phyloP scores from a whole-genome alignment of 345 rosid genomes.

The Psidium friedrichsthalianum region DNA sequence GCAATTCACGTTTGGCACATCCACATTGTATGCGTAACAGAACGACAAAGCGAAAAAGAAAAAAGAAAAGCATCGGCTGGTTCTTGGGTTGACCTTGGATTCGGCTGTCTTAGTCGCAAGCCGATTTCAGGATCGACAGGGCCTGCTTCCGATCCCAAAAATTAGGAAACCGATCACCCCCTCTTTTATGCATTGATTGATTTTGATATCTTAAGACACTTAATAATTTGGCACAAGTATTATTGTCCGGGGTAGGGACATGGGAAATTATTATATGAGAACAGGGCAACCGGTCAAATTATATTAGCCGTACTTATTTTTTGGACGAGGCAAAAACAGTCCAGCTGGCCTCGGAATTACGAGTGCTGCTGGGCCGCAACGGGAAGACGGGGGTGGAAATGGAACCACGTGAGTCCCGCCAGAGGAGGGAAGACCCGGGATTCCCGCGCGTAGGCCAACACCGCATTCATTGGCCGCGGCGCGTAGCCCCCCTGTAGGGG shows the following conservation, averaged over 20 bases:
- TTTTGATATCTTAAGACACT: no score
- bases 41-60: fast-evolving
- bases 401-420: background rate
- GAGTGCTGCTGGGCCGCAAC: background rate
- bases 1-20: background rate
- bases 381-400: background rate
- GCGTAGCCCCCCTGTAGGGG: background rate
- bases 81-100: background rate
- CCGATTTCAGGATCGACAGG: fast-evolving
- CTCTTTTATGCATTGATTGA: no score
- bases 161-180: no score
- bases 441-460: background rate
- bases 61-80: fast-evolving
- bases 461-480: background rate
- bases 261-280: background rate
- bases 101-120: fast-evolving
- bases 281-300: no score
- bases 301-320: no score
- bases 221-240: background rate
- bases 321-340: background rate
- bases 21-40: background rate
- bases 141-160: background rate
- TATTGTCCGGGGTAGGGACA: background rate
- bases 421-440: background rate
- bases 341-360: background rate